Conservation (phyloP, 2,329 filamentous ascomycete genomes). For the Alternaria arbusti region DNA sequence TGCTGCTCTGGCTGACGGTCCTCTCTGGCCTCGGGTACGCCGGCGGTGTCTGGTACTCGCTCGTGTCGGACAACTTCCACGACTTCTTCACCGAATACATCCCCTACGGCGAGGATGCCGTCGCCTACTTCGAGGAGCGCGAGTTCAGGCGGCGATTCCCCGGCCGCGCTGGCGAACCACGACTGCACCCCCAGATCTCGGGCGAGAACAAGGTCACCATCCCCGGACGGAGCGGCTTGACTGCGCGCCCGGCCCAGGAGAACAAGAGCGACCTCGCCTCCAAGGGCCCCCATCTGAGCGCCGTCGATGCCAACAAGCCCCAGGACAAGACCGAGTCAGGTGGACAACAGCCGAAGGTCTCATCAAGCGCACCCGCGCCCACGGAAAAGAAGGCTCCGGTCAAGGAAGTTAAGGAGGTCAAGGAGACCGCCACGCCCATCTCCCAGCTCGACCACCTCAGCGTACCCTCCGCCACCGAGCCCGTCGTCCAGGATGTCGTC, state of each 20-base stretch:
- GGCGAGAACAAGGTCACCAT: constrained; percentile 78
- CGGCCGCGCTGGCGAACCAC: constrained; percentile 49
- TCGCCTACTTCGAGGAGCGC: constrained; percentile 93
- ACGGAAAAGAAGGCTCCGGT: constrained; percentile 32
- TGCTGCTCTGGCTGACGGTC: constrained; percentile 77
- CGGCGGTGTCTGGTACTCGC: constrained; percentile 89
- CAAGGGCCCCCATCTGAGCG: constrained; percentile 67
- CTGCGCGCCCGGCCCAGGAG: constrained; percentile 75
- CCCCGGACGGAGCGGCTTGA: constrained; percentile 82
- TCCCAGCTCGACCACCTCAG: constrained; percentile 78
- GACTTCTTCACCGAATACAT: constrained; percentile 99
- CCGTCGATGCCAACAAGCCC: constrained; percentile 56
- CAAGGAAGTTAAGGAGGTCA: constrained; percentile 7
- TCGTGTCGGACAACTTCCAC: constrained; percentile 96
- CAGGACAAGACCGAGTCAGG: constrained; percentile 5
- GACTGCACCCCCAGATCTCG: constrained; percentile 55
- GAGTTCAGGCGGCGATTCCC: constrained; percentile 89
- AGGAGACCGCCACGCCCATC: constrained; percentile 34
- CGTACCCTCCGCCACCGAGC: constrained; percentile 78
- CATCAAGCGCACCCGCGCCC: constrained; percentile 16
- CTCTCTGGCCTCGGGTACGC: constrained; percentile 80
- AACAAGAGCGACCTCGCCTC: constrained; percentile 48
- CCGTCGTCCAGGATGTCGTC: constrained; percentile 89
- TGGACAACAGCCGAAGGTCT: constrained; percentile 33
- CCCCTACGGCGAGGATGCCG: constrained; percentile 91